Percentiles rank a stretch among this genome's conserved stretches.
Conservation (phyloP, 2,329 filamentous ascomycete species). For the Cercospora sesami region DNA sequence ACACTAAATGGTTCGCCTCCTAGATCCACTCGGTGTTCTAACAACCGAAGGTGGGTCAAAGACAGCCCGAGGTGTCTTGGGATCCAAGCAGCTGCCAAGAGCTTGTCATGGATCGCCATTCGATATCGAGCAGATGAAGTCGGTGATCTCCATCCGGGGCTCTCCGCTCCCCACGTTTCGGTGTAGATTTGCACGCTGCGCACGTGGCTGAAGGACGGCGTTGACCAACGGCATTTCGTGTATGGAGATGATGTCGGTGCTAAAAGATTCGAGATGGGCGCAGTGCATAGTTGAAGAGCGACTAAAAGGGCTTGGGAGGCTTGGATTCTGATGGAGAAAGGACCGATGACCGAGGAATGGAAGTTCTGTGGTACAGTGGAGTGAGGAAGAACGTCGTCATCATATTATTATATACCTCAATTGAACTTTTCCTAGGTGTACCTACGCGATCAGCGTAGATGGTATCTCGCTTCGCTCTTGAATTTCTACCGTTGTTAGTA, state of each 20-base stretch:
- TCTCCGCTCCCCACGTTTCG: background rate
- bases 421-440: background rate
- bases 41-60: slow-evolving; percentile 1
- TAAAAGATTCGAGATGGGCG: background rate
- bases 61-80: slow-evolving; percentile 1
- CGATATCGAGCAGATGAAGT: background rate
- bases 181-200: background rate
- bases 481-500: background rate
- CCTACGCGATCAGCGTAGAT: background rate
- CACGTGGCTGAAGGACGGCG: background rate
- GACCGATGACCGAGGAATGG: background rate
- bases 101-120: background rate
- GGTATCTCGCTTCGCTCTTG: background rate
- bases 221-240: background rate
- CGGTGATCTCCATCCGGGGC: background rate
- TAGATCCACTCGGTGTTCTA: background rate
- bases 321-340: background rate
- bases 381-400: background rate
- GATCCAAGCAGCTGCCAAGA: background rate
- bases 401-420: background rate
- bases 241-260: background rate
- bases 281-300: background rate
- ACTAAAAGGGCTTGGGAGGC: background rate
- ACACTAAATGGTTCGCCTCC: background rate
- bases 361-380: background rate